Base-by-base conservation (phyloP, 306 rosid genomes). In the Comarum palustre region DNA sequence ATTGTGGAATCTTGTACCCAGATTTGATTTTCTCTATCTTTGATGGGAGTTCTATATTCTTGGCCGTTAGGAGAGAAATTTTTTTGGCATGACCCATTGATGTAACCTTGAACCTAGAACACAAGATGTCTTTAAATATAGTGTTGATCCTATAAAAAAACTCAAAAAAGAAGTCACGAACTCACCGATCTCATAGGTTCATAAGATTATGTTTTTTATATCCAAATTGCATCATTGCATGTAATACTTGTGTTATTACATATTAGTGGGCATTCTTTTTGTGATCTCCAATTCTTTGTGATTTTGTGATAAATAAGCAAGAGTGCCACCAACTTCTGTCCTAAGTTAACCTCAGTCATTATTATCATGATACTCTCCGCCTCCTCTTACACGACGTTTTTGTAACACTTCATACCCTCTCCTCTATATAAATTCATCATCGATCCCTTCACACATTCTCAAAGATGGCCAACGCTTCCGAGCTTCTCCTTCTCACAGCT, bases 391-490 rank as follows among this genome's bases (percentile, higher is more conserved):
- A 31, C 62, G n/a, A 46, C 69, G 60, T 27, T 16, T 50, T n/a
- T 50, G 62, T n/a, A 8, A 31, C 19, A 19, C 42, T 45, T 31
- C 0, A 1, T 60, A 27, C 32, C 29, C 36, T 31, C 55, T 9
- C n/a, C 3, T 61, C 41, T 60, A 29, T 45, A 73, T 73, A 73
- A 73, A 9, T 29, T 58, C 47, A 20, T 11, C 32, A 12, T 57
- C 34, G 3, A 38, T 9, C 34, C 34, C 62, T 57, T 36, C n/a
- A 6, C 60, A 43, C 32, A 19, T 22, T 25, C n/a, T 32, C 25
- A 36, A 71, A 58, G 10, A 83, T 83, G 86, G 74, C 64, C 46
- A 19, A 3, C 43, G 67, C 75, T 67, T 27, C 5, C 20, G 76
- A 73, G 29, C 22, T 79, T 51, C 31, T 76, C 34, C 15, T 63